Base-by-base conservation (phyloP, 176 grass and related monocot genomes). In the Musa troglodytarum region DNA sequence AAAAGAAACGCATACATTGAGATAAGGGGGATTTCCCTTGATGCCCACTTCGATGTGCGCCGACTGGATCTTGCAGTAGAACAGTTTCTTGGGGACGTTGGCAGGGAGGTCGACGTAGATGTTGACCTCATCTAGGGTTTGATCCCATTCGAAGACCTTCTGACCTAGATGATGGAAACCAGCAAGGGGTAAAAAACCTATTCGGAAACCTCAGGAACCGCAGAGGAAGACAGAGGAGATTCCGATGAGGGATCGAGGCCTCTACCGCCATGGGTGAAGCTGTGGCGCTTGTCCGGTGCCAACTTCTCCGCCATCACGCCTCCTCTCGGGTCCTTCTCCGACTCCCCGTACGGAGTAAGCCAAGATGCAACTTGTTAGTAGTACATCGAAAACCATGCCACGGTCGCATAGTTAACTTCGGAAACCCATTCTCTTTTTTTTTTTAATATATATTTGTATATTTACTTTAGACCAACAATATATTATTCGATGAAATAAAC, bases 61-160 rank as follows among this genome's bases (percentile, higher is more conserved):
- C 0, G 84, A 87, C 80, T 94, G 80, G 78, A 99, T 87, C 75
- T 86, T 82, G 80, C 86, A 94, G 68, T 71, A 65, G 77, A 99
- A 94, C 69, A 94, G 84, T 54, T 99, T 99, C 57, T 80, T 82
- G 13, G 95, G 86, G 51, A 91, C 90, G 59, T 81, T 82, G 61
- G 84, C 80, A 29, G 95, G 90, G 73, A 94, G 95, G 68, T 99
- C 90, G 63, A 99, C 84, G 82, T 94, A 99, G 77, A 99, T 81
- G 86, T 99, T 82, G 68, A 89, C 84, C 82, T 98, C 95, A 68
- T 98, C 95, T 25, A 98, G 80, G 64, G 95, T 91, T 86, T 98
- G 90, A 54, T 98, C 95, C 95, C 90, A 98, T 71, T 98, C 95
- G 79, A 98, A 98, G 12, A 98, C 95, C 82, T 98, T 98, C 81